phyloP scores from a whole-genome alignment of 108 stramenopile genomes.

The Conticribra weissflogii region DNA sequence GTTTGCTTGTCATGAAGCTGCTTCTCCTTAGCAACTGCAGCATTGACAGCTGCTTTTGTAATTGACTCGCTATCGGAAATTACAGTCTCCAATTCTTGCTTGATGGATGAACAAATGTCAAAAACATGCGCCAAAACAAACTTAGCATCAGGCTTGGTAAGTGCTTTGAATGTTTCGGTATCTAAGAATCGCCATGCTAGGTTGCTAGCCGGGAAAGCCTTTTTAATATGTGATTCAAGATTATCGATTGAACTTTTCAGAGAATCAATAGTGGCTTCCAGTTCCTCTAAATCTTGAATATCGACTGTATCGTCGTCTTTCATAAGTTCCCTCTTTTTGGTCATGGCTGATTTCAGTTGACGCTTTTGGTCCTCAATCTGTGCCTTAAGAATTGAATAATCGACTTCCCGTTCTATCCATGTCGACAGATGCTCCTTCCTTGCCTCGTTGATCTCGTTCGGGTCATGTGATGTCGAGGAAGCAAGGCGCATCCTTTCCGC shows the following conservation, averaged over 20 bases:
- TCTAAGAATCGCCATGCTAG: constrained; percentile 27
- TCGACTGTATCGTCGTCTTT: constrained; percentile 16
- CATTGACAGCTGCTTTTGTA: constrained; percentile 38
- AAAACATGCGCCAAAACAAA: constrained; percentile 39
- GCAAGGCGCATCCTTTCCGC: constrained; percentile 36
- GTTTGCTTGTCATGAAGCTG: constrained; percentile 38
- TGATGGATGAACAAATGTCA: constrained; percentile 31
- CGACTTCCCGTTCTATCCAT: constrained; percentile 44
- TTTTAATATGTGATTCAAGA: constrained; percentile 26
- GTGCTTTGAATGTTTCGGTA: constrained; percentile 29
- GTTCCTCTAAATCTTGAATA: constrained; percentile 12
- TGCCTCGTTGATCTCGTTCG: constrained; percentile 24
- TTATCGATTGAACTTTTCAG: constrained; percentile 19
- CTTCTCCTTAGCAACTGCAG: constrained; percentile 42
- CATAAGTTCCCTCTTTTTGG: constrained; percentile 21
- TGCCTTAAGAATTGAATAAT: constrained; percentile 31
- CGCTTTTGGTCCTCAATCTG: constrained; percentile 37
- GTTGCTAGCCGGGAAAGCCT: constrained; percentile 29
- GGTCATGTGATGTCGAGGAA: constrained; percentile 17
- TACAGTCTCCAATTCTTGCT: constrained; percentile 40
- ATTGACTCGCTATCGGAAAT: constrained; percentile 47
- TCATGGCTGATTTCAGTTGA: constrained; percentile 35
- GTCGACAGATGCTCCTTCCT: constrained; percentile 37
- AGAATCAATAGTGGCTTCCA: constrained; percentile 19
- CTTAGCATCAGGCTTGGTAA: constrained; percentile 41